Conservation (phyloP, 2,329 filamentous ascomycete species). For the Diaporthe humulicola region DNA sequence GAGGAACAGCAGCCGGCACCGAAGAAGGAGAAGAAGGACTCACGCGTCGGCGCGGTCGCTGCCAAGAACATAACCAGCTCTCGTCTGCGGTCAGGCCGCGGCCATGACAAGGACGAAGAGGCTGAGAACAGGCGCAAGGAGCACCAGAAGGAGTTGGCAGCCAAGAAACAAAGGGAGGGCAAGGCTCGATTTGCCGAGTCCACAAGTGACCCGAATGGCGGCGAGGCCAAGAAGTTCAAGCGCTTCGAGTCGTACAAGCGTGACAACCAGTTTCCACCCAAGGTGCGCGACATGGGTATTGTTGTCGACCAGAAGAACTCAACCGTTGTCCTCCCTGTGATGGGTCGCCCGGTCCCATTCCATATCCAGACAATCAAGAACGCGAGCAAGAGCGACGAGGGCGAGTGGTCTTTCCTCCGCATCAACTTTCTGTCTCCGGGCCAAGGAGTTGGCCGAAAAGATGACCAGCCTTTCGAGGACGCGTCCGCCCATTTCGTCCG, state of each 20-base stretch:
- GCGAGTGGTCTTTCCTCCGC: constrained; percentile 91
- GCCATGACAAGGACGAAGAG: constrained; percentile 85
- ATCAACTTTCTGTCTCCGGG: constrained; percentile 98
- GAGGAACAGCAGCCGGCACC: constrained; percentile 87
- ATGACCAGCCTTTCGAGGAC: constrained; percentile 98
- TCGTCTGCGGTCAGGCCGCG: constrained; percentile 89
- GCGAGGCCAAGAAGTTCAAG: constrained; percentile 98
- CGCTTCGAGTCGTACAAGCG: constrained; percentile 99
- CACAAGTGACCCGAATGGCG: constrained; percentile 86
- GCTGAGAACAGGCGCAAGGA: constrained; percentile 88
- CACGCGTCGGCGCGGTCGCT: constrained; percentile 86
- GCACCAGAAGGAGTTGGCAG: constrained; percentile 90
- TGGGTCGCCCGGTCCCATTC: constrained; percentile 97
- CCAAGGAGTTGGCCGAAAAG: constrained; percentile 95
- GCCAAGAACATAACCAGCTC: constrained; percentile 97
- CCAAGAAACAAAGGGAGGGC: constrained; percentile 92
- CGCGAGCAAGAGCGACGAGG: constrained; percentile 96
- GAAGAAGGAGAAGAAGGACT: constrained; percentile 92
- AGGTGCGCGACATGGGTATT: constrained; percentile 87
- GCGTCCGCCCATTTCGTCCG: constrained; percentile 95
- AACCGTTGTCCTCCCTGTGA: constrained; percentile 93
- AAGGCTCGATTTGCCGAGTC: constrained; percentile 88
- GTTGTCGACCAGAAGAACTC: constrained; percentile 91
- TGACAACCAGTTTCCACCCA: constrained; percentile 90
- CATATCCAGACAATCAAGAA: constrained; percentile 99